Evolutionary conservation across 148 eudicot species (phyloP).

Genomic region (Selenicereus undatus): DNA sequence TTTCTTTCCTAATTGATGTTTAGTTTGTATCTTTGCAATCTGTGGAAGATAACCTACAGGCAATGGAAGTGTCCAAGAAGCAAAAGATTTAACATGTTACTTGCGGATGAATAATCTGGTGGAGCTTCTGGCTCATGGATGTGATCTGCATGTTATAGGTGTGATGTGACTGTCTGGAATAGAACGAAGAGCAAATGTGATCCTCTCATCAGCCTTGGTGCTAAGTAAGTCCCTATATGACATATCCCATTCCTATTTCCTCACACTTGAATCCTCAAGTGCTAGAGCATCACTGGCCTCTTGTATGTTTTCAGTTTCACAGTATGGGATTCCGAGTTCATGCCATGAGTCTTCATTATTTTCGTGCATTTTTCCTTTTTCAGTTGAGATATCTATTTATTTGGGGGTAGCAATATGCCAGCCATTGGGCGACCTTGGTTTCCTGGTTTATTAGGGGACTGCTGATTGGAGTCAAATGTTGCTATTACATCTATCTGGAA

Average conservation of each 20-base stretch:
- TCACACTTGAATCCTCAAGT: background rate
- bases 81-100: background rate
- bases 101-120: background rate
- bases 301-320: background rate
- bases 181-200: slow-evolving; percentile 96
- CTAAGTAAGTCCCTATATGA: slow-evolving; percentile 61
- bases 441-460: background rate
- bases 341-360: background rate
- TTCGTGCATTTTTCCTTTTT: background rate
- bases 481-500: background rate
- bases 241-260: background rate
- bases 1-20: background rate
- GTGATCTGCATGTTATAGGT: slow-evolving; percentile 41
- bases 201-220: slow-evolving; percentile 85
- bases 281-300: background rate
- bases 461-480: background rate
- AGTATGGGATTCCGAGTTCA: background rate
- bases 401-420: background rate
- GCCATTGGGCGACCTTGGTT: background rate
- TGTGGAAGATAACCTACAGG: background rate
- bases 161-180: slow-evolving; percentile 90
- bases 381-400: background rate
- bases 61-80: background rate
- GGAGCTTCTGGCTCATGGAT: background rate
- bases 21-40: background rate